Conservation (phyloP, 306 rosid species). For the Dalbergia cochinchinensis region DNA sequence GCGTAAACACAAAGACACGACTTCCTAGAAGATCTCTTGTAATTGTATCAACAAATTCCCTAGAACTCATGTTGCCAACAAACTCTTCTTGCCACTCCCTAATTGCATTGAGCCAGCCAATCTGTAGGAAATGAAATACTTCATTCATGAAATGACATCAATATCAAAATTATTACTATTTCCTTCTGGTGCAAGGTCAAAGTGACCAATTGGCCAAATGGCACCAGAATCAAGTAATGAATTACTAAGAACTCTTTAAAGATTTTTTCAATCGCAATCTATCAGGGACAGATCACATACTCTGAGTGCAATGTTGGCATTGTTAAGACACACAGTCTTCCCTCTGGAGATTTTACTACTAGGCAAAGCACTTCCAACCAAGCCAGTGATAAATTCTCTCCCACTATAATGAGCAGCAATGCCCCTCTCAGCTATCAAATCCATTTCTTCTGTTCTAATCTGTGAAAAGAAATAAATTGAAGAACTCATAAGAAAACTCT, state of each 20-base stretch:
- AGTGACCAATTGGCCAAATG: background rate
- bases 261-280: slow-evolving; percentile 41
- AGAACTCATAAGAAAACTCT: slow-evolving; percentile 26
- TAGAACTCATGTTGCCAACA: slow-evolving; percentile 99
- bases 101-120: slow-evolving; percentile 99
- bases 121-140: slow-evolving; percentile 65
- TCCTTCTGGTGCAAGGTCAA: slow-evolving; percentile 10
- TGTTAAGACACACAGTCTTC: slow-evolving; percentile 86
- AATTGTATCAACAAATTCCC: slow-evolving; percentile 96
- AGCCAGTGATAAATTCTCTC: slow-evolving; percentile 69
- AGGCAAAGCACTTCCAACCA: slow-evolving; percentile 75
- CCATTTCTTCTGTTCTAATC: slow-evolving; percentile 98
- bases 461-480: slow-evolving; percentile 51
- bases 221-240: slow-evolving; percentile 34
- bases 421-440: slow-evolving; percentile 98
- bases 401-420: slow-evolving; percentile 99
- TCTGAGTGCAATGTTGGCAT: slow-evolving; percentile 98
- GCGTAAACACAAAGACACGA: slow-evolving; percentile 97
- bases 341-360: slow-evolving; percentile 79
- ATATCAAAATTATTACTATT: slow-evolving; percentile 4
- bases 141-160: slow-evolving; percentile 53
- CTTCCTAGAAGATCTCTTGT: slow-evolving; percentile 97
- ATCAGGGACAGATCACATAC: slow-evolving; percentile 57
- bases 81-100: slow-evolving; percentile 99
- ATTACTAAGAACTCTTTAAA: slow-evolving; percentile 27